These are phyloP conservation scores for Malus hybrid DNA, from an alignment of 331 rosid genomes.

Conservation along the genomic window DNA sequence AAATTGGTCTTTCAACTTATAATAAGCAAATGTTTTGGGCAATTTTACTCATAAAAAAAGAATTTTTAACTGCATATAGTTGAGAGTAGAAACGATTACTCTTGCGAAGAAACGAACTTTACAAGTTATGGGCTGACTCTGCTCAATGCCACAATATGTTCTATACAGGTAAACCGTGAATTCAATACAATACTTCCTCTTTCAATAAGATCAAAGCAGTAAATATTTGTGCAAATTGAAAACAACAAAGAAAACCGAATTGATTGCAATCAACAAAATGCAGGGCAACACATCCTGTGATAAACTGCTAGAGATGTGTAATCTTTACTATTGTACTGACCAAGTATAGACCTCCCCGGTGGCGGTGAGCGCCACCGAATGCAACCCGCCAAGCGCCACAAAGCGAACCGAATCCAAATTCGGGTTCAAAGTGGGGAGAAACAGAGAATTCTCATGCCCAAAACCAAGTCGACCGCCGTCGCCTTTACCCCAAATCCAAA, in stretches of 20 bases:
- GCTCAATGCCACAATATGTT: too few relatives aligned
- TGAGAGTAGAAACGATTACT: neutral
- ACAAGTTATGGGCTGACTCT: neutral
- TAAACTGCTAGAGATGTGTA: neutral
- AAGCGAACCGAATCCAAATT: constrained; percentile 44
- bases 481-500: constrained; percentile 98
- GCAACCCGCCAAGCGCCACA: constrained; percentile 74
- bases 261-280: neutral
- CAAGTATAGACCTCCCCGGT: constrained; percentile 73
- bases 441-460: constrained; percentile 66
- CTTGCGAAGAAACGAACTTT: neutral
- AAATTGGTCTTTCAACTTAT: neutral
- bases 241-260: neutral
- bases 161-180: neutral
- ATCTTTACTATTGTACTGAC: constrained; percentile 39
- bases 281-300: neutral
- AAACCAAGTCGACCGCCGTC: constrained; percentile 90
- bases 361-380: constrained; percentile 60
- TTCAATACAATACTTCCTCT: neutral
- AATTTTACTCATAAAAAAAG: neutral
- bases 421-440: constrained; percentile 70
- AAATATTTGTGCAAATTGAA: neutral
- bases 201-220: neutral
- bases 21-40: neutral
- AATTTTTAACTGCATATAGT: neutral